phyloP scores from a whole-genome alignment of 805 yeast genomes.

The Wickerhamomyces strasburgensis region DNA sequence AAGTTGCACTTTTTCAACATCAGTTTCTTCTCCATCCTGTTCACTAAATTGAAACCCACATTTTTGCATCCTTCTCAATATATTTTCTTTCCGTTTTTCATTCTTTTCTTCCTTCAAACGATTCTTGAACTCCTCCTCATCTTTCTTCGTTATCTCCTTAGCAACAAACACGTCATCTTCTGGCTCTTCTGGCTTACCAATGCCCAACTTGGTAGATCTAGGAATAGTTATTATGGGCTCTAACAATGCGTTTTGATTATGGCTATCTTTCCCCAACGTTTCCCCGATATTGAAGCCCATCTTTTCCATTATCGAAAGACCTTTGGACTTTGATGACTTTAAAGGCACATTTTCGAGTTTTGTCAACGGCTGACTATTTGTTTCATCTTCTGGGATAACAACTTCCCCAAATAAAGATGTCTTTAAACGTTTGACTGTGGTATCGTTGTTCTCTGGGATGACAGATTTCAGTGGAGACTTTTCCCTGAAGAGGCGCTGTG shows the following conservation, averaged over 20 bases:
- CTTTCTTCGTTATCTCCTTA: conserved; percentile 9
- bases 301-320: conserved; percentile 47
- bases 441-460: neutral
- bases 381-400: neutral
- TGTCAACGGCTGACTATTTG: neutral
- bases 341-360: conserved; percentile 1
- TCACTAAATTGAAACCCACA: conserved; percentile 35
- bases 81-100: conserved; percentile 10
- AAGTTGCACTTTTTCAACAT: conserved; percentile 23
- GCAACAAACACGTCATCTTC: conserved; percentile 3
- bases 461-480: neutral
- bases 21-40: conserved; percentile 31
- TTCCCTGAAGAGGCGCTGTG: conserved; percentile 3
- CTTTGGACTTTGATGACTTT: conserved; percentile 31
- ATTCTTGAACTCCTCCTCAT: conserved; percentile 15
- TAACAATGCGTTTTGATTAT: conserved; percentile 19
- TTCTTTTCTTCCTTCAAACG: conserved; percentile 16
- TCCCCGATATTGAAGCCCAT: conserved; percentile 55
- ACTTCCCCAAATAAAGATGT: conserved; percentile 21
- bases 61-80: conserved; percentile 32
- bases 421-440: conserved; percentile 8
- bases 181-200: conserved; percentile 12
- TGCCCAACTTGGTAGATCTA: conserved; percentile 18
- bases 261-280: conserved; percentile 33
- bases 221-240: conserved; percentile 30